These are phyloP conservation scores for Yarrowia galli DNA, from an alignment of 1,139 yeast genomes.

Conservation along the genomic window DNA sequence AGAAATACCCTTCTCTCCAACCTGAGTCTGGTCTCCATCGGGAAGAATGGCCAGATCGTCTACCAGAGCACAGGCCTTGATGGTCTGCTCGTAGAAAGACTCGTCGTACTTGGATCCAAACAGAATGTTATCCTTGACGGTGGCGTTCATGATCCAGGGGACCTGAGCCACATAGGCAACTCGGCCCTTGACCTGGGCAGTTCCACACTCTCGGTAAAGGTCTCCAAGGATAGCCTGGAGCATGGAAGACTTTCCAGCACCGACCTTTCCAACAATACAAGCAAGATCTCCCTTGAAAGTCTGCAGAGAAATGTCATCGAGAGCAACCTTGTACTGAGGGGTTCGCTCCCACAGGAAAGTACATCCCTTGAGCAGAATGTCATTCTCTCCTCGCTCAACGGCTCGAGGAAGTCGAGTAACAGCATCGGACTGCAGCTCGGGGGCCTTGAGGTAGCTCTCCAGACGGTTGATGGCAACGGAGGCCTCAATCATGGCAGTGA, in stretches of 20 bases:
- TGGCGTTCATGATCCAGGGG: conserved; percentile 97
- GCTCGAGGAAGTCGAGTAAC: conserved; percentile 66
- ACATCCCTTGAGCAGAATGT: conserved; percentile 73
- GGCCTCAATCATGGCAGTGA: conserved; percentile 86
- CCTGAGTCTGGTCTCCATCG: conserved; percentile 88
- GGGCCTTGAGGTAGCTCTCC: conserved; percentile 71
- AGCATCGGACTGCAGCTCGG: conserved; percentile 84
- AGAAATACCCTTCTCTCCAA: conserved; percentile 97
- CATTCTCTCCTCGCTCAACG: conserved; percentile 65
- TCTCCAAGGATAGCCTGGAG: conserved; percentile 88
- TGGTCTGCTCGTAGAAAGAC: conserved; percentile 75
- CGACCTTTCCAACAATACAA: conserved; percentile 93
- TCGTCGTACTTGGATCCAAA: conserved; percentile 89
- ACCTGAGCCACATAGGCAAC: conserved; percentile 91
- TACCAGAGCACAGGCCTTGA: conserved; percentile 88
- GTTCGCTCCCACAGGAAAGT: conserved; percentile 86
- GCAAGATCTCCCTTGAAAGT: conserved; percentile 82
- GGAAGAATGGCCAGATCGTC: conserved; percentile 80
- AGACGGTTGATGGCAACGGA: conserved; percentile 86
- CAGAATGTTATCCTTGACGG: conserved; percentile 85
- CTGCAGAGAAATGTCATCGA: conserved; percentile 69
- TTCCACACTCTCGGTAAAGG: conserved; percentile 78
- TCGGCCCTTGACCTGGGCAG: conserved; percentile 74
- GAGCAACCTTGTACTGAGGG: conserved; percentile 78
- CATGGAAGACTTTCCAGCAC: conserved; percentile 89